Evolutionary conservation across 306 rosid species (phyloP), one percentile per base, ranked within the genome.

Genomic region (Castanea crenata): DNA sequence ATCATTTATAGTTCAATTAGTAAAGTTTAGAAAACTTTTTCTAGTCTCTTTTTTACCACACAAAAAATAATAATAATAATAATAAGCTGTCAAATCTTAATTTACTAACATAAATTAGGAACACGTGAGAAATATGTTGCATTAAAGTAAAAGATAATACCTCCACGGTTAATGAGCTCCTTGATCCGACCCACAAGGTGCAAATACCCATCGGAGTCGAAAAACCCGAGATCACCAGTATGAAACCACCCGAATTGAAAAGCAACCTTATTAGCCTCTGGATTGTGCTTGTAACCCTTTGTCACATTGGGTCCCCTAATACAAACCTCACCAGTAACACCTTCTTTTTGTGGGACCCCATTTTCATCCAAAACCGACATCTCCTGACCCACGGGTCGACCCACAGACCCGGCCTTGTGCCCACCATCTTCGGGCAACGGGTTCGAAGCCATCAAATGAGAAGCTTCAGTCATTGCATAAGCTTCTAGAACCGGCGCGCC

Each of bases 121-220:
- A 8, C 12, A 41, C 1, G 46, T 38, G 46, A 38, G 11, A 38
- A 41, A 41, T 41, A 41, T 9, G 46, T 41, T 41, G 2, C 3
- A 12, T 27, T 5, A 27, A 62, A 1, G 64, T 58, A 10, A 58
- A 58, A n/a, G 12, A 7, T 20, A 63, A 5, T 89, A 94, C 98
- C 99, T 92, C 99, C 99, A 6, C 98, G 93, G 74, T 95, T 95
- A 1, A 95, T 91, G 69, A 95, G 96, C 70, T 95, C 99, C 86
- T 95, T 95, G 74, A 95, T 95, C 81, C 99, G 90, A 73, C 99
- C 99, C 41, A 95, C 98, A 19, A 95, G 96, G 71, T 90, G 91
- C 89, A 95, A 92, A 57, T 92, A 92, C 49, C 99, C 93, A 19
- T 95, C 97, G 1, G 90, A 83, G 52, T 95, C 99, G 5, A 95